Evolutionary conservation across 1,284 basidiomycete species (phyloP).

Genomic region (Pseudozyma sp.): DNA sequence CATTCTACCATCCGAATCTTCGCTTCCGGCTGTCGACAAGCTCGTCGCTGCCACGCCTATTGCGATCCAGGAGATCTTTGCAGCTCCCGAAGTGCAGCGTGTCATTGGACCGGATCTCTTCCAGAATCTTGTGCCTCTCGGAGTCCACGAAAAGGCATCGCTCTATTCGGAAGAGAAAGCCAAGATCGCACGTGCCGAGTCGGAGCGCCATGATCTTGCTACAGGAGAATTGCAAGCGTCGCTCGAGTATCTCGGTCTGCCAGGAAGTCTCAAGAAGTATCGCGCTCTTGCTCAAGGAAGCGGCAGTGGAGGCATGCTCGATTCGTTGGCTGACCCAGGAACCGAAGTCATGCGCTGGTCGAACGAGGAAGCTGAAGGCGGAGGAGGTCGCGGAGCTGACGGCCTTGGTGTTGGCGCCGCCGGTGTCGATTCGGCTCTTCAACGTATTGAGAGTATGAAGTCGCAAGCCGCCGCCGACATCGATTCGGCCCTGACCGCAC

Average conservation of each 20-base stretch:
- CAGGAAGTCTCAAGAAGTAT: slow-evolving; percentile 80
- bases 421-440: slow-evolving; percentile 52
- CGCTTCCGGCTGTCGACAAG: slow-evolving; percentile 84
- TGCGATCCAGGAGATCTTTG: slow-evolving; percentile 93
- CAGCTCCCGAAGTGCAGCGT: slow-evolving; percentile 89
- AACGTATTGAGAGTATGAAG: slow-evolving; percentile 47
- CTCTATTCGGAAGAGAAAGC: slow-evolving; percentile 99
- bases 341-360: slow-evolving; percentile 78
- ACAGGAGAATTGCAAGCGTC: slow-evolving; percentile 84
- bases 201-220: slow-evolving; percentile 84
- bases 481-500: slow-evolving; percentile 40
- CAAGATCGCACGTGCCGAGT: slow-evolving; percentile 89
- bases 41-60: slow-evolving; percentile 82
- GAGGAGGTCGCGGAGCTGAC: slow-evolving; percentile 78
- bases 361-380: slow-evolving; percentile 76
- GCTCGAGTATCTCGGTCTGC: slow-evolving; percentile 85
- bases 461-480: slow-evolving; percentile 44
- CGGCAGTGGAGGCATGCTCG: slow-evolving; percentile 69
- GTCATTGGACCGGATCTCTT: slow-evolving; percentile 95
- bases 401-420: slow-evolving; percentile 69
- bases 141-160: slow-evolving; percentile 94
- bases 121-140: slow-evolving; percentile 85
- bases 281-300: slow-evolving; percentile 79
- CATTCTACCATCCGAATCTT: slow-evolving; percentile 83
- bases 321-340: slow-evolving; percentile 74